phyloP scores from a whole-genome alignment of 2,329 filamentous ascomycete genomes.

The Diaporthe aspalathi region DNA sequence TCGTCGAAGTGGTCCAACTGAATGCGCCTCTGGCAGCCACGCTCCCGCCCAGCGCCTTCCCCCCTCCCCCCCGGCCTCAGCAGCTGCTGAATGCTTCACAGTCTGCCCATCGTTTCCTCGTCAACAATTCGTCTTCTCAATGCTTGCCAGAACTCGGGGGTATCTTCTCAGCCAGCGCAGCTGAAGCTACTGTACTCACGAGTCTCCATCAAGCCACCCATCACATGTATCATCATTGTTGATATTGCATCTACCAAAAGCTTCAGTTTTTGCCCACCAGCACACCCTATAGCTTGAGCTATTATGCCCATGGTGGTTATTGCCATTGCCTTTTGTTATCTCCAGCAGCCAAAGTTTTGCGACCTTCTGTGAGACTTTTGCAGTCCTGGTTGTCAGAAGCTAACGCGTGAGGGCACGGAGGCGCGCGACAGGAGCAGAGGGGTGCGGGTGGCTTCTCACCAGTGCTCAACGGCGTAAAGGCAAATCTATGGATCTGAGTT shows the following conservation, averaged over 20 bases:
- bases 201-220: background rate
- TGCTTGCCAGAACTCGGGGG: no score
- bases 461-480: background rate
- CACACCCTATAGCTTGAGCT: background rate
- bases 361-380: background rate
- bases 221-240: background rate
- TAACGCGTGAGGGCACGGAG: background rate
- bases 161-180: background rate
- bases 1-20: background rate
- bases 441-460: background rate
- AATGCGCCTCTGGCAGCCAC: background rate
- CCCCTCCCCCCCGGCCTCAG: background rate
- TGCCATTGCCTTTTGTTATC: background rate
- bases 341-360: background rate
- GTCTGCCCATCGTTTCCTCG: background rate
- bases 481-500: constrained; percentile 6
- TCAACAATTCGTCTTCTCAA: background rate
- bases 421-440: no score
- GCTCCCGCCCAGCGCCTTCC: constrained; percentile 16
- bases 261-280: background rate
- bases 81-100: background rate
- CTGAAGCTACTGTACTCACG: background rate
- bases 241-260: background rate
- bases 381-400: background rate
- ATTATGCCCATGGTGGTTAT: background rate